Conservation (phyloP, 169 alveolate genomes). For the Eimeria praecox region DNA sequence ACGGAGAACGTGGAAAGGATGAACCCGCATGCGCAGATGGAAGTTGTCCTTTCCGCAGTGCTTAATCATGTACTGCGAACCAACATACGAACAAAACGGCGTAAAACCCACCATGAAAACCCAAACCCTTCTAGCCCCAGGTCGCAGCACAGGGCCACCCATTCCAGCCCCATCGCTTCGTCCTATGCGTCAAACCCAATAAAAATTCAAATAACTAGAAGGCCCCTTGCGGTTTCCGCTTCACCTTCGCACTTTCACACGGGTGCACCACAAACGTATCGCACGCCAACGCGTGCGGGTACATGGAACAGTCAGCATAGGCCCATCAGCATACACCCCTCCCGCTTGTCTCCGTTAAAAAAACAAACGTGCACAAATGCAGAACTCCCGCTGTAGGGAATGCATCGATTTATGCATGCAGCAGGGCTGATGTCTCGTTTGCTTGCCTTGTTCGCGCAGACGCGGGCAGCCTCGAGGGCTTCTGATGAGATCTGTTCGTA, state of each 20-base stretch:
- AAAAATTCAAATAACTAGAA: too few relatives aligned
- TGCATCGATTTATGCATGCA: neutral
- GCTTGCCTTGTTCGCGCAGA: slow-evolving; percentile 97
- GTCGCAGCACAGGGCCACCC: neutral
- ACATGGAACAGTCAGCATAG: neutral
- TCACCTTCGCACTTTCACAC: neutral
- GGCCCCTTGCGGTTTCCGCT: too few relatives aligned
- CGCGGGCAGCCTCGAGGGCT: slow-evolving; percentile 99
- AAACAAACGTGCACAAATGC: neutral
- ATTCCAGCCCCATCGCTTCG: neutral
- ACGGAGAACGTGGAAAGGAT: slow-evolving; percentile 99
- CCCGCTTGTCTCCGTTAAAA: neutral
- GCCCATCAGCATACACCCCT: neutral
- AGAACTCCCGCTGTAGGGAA: neutral
- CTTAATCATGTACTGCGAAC: slow-evolving; percentile 95
- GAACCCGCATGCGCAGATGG: slow-evolving; percentile 99
- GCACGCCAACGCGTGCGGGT: neutral
- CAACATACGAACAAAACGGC: neutral
- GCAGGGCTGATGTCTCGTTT: neutral
- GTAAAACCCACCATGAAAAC: neutral
- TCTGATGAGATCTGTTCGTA: slow-evolving; percentile 99
- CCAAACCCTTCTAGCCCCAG: neutral
- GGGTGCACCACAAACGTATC: neutral
- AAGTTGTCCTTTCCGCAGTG: slow-evolving; percentile 98
- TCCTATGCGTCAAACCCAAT: too few relatives aligned